These are phyloP conservation scores for Cryphonectria naterciae DNA, from an alignment of 2,329 filamentous ascomycete genomes.

Conservation along the genomic window DNA sequence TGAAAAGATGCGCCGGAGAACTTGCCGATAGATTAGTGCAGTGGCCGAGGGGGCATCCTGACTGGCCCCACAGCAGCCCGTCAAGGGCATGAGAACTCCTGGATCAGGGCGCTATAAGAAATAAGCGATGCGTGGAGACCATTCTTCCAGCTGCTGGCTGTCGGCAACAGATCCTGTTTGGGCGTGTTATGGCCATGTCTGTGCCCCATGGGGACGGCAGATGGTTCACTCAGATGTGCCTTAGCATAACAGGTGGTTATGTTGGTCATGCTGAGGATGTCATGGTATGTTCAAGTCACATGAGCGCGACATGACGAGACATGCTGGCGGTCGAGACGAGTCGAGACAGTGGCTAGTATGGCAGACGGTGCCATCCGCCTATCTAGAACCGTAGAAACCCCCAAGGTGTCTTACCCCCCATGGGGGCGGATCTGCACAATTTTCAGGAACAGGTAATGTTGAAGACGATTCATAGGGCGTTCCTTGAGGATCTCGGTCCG, in stretches of 20 bases:
- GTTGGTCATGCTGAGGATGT: not conserved
- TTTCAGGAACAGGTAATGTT: not conserved
- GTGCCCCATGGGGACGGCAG: not conserved
- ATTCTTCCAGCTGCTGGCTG: not conserved
- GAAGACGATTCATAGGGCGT: not conserved
- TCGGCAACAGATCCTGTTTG: not conserved
- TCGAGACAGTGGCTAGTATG: not conserved
- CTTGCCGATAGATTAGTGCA: constrained; percentile 11
- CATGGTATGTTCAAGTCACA: not conserved
- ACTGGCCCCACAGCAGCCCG: constrained; percentile 14
- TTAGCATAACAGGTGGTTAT: not conserved
- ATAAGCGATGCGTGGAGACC: constrained; percentile 7
- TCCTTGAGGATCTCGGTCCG: constrained; percentile 1
- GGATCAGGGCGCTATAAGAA: not conserved
- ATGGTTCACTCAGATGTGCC: not conserved
- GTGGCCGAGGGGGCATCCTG: constrained; percentile 13
- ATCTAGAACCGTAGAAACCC: not conserved
- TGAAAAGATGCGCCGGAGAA: not conserved
- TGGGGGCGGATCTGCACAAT: not conserved
- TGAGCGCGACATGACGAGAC: not conserved
- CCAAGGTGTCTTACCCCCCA: constrained; percentile 3
- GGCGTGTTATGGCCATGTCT: not conserved
- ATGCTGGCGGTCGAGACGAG: not conserved
- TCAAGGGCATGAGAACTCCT: not conserved
- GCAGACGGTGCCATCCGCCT: not conserved